These are phyloP conservation scores for Phytophthora cryptogea DNA, from an alignment of 352 stramenopile species.

Conservation along the genomic window DNA sequence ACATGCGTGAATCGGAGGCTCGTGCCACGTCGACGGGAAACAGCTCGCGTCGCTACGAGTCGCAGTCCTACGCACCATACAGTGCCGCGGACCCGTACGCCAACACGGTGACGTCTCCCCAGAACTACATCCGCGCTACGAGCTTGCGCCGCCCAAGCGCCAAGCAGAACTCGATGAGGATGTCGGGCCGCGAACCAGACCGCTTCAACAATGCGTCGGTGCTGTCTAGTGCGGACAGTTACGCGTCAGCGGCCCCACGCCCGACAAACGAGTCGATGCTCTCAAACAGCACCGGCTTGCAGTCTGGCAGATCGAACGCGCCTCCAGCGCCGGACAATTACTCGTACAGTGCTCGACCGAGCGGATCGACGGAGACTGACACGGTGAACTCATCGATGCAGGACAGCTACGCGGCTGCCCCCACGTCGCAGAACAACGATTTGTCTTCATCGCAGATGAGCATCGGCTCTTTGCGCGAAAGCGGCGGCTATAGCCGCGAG, in stretches of 20 bases:
- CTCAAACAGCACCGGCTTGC: conserved; percentile 29
- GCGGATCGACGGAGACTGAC: conserved; percentile 10
- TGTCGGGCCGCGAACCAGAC: conserved; percentile 25
- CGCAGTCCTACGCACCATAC: conserved; percentile 32
- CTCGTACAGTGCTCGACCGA: conserved; percentile 21
- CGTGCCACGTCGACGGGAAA: conserved; percentile 29
- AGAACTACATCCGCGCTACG: conserved; percentile 76
- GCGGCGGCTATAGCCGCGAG: conserved; percentile 70
- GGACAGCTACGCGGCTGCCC: conserved; percentile 30
- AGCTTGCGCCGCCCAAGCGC: conserved; percentile 48
- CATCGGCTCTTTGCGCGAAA: conserved; percentile 51
- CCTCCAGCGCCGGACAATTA: conserved; percentile 18
- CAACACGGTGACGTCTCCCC: conserved; percentile 63
- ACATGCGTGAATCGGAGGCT: conserved; percentile 72
- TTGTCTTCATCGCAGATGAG: conserved; percentile 34
- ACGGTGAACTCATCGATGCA: conserved; percentile 15
- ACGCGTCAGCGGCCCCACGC: conserved; percentile 32
- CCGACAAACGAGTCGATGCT: conserved; percentile 36
- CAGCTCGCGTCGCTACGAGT: conserved; percentile 16
- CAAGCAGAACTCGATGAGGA: conserved; percentile 42
- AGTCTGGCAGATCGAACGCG: conserved; percentile 23
- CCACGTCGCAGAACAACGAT: conserved; percentile 22
- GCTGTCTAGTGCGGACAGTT: conserved; percentile 35
- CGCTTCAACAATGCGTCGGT: conserved; percentile 33
- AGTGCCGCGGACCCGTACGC: conserved; percentile 42